Conservation (phyloP, 768 basidiomycete species). For the Rhizopogon salebrosus region DNA sequence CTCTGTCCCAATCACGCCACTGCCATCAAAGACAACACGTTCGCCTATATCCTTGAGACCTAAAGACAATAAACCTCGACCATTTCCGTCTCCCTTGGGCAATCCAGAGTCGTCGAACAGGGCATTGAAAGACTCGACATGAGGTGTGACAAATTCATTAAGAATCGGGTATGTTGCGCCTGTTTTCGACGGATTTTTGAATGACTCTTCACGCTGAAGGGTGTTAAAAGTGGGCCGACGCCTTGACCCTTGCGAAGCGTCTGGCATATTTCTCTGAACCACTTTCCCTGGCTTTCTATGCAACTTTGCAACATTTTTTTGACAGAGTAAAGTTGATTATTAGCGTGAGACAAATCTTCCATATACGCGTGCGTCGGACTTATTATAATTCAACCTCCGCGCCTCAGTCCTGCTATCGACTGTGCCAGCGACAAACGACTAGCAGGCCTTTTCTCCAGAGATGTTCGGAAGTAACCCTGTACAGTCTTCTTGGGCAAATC, state of each 20-base stretch:
- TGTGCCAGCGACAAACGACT: constrained; percentile 21
- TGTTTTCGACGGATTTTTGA: constrained; percentile 67
- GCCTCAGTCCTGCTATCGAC: constrained; percentile 9
- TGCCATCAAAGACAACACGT: constrained; percentile 90
- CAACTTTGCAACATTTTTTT: constrained; percentile 8
- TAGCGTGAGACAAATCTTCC: constrained; percentile 20
- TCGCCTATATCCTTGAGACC: constrained; percentile 82
- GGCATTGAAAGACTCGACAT: constrained; percentile 94
- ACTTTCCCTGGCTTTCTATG: not conserved
- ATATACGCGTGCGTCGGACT: constrained; percentile 18
- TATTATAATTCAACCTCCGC: constrained; percentile 15
- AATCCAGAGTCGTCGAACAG: constrained; percentile 92
- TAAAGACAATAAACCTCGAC: constrained; percentile 71
- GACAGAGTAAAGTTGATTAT: not conserved
- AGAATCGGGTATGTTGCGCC: constrained; percentile 73
- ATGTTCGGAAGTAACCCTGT: constrained; percentile 58
- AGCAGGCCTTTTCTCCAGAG: constrained; percentile 16
- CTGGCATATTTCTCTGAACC: constrained; percentile 40
- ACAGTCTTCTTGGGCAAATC: constrained; percentile 66
- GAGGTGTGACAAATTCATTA: constrained; percentile 90
- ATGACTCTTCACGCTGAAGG: constrained; percentile 69
- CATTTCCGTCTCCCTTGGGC: constrained; percentile 67
- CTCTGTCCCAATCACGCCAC: constrained; percentile 46
- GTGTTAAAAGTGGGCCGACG: constrained; percentile 71
- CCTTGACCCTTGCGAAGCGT: constrained; percentile 34